A percentile compares a stretch with the other conserved stretches of the same genome.
Conservation (phyloP, 2,329 filamentous ascomycete species). For the Ophiostoma sp. region DNA sequence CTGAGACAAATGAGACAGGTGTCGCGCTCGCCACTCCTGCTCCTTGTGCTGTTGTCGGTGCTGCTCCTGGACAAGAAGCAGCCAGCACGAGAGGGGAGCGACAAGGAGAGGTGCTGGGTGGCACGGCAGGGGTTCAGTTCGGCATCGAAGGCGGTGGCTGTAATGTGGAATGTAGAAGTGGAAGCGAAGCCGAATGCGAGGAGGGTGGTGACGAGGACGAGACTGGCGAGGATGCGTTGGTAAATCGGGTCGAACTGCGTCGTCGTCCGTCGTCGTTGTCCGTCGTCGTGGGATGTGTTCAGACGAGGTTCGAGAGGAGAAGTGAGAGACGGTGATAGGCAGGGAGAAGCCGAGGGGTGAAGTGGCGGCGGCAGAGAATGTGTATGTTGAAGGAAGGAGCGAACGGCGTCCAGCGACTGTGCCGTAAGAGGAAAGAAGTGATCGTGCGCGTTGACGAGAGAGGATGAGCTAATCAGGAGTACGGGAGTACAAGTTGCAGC, state of each 20-base stretch:
- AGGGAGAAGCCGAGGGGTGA: background rate
- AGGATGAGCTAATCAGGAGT: constrained; percentile 11
- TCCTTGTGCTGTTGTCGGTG: constrained; percentile 15
- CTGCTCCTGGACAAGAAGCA: constrained; percentile 19
- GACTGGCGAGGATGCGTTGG: too few species aligned
- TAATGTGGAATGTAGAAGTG: background rate
- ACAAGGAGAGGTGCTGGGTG: constrained; percentile 6
- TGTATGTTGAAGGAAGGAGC: background rate
- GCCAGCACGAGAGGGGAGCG: constrained; percentile 16
- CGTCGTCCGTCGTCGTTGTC: background rate
- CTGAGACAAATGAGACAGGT: background rate
- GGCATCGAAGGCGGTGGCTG: constrained; percentile 4
- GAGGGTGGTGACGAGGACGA: too few species aligned
- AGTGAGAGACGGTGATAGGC: background rate
- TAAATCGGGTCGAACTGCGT: too few species aligned
- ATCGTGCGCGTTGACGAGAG: constrained; percentile 12
- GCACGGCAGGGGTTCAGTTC: constrained; percentile 13
- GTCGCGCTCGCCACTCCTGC: constrained; percentile 12
- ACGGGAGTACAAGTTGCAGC: background rate
- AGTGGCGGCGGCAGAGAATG: background rate
- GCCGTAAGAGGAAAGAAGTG: constrained; percentile 11
- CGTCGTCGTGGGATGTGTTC: background rate
- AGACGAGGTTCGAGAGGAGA: background rate
- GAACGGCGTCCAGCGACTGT: background rate
- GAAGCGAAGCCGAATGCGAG: too few species aligned